Percentiles rank a stretch among this genome's conserved stretches.
These are phyloP conservation scores for Opeltia flavorubescens DNA, from an alignment of 495 filamentous ascomycete genomes.

Conservation along the genomic window DNA sequence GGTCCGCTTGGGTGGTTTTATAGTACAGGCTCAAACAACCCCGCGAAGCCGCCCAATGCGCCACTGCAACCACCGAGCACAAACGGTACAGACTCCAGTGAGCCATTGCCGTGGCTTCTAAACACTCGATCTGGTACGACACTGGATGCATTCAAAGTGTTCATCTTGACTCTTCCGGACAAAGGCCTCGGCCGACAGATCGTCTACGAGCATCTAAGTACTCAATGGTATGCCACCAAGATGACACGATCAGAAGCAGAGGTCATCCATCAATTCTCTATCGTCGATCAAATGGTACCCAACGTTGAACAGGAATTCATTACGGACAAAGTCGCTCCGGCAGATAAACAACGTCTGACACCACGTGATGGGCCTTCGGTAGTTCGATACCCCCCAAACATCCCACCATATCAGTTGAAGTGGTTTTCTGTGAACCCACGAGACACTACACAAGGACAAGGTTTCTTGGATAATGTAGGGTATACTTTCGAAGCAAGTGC, in stretches of 20 bases:
- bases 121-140: slow-evolving; percentile 2
- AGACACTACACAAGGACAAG: background rate
- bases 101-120: background rate
- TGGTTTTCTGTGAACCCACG: background rate
- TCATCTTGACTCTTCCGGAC: slow-evolving; percentile 1
- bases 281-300: background rate
- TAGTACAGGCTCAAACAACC: background rate
- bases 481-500: background rate
- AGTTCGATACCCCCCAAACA: background rate
- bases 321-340: background rate
- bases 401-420: background rate
- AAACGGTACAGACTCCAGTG: background rate
- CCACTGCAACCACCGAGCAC: background rate
- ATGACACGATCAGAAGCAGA: background rate
- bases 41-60: background rate
- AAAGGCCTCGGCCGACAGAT: background rate
- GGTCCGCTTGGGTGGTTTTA: background rate
- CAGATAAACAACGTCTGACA: background rate
- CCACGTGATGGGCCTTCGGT: no score
- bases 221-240: background rate
- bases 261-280: background rate
- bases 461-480: background rate
- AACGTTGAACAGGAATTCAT: background rate
- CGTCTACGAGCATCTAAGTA: background rate
- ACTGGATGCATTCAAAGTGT: background rate